Base-by-base conservation (phyloP, 805 yeast genomes). In the Candida silvatica region DNA sequence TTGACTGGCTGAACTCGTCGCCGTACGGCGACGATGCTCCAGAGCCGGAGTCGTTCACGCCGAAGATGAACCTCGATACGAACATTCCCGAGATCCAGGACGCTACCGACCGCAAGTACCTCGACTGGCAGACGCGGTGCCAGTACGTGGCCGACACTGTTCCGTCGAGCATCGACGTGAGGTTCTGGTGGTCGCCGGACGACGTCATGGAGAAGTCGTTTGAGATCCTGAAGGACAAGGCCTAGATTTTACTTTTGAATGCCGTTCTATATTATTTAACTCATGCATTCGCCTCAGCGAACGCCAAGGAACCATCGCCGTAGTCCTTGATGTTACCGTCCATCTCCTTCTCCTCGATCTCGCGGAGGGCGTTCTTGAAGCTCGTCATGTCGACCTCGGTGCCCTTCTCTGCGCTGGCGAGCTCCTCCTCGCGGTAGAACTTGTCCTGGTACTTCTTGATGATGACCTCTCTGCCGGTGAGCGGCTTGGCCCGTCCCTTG, bases 381-480 rank as follows among this genome's bases (percentile, higher is more conserved):
- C 66, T 67, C 18, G 76, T 61, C 61, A 74, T 69, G 51, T 78
- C 84, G 60, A 69, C 66, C 41, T 63, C 72, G 17, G 67, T 69
- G 32, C 71, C 70, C 32, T 58, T 62, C 20, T 52, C 58, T 17
- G 51, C 50, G n/a, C 60, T 63, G 12, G 24, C 24, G 34, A 71
- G 76, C 37, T 69, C 73, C 34, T 67, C 71, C 45, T 74, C 80
- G 35, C 64, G 52, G 52, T 66, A 71, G 55, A 60, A 71, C 48
- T 71, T 72, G 53, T 73, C 74, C 33, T 71, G 59, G 54, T 67
- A 77, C 57, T 74, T 70, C 59, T 72, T 71, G 58, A 73, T 62
- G 32, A 83, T 68, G 34, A 80, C 61, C 56, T 83, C 88, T 54
- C 70, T 74, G 45, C 94, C 94, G 6, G 80, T 71, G 32, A 73